These are phyloP conservation scores for Coemansia sp. DNA, from an alignment of 192 early-diverging fungal species.

Conservation along the genomic window DNA sequence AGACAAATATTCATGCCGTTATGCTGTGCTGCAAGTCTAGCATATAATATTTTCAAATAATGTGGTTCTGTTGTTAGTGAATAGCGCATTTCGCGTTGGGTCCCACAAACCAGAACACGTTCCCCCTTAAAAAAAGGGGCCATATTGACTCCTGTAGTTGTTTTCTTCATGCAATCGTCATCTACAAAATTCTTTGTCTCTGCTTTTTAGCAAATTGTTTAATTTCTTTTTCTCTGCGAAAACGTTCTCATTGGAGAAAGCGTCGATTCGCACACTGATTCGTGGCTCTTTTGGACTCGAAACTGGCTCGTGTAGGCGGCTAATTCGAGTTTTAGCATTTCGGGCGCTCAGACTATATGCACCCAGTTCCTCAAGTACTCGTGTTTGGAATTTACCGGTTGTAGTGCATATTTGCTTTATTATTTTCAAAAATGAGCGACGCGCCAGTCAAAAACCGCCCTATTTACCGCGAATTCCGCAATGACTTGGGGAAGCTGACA, in stretches of 20 bases:
- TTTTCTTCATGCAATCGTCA: background rate
- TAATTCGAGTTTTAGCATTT: background rate
- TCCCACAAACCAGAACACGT: too few species aligned
- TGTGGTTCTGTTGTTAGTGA: too few species aligned
- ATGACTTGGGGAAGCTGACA: conserved; percentile 74
- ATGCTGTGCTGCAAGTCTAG: too few species aligned
- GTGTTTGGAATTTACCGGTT: background rate
- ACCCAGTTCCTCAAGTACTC: background rate
- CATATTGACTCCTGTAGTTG: background rate
- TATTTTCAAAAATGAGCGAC: background rate
- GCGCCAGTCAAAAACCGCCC: conserved; percentile 30
- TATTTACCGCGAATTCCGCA: conserved; percentile 62
- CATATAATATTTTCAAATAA: too few species aligned
- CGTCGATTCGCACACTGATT: background rate
- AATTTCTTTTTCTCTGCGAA: background rate
- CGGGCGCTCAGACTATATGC: background rate
- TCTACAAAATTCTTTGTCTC: background rate
- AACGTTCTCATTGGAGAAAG: background rate
- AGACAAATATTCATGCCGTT: too few species aligned
- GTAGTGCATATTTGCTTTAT: background rate
- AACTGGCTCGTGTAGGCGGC: background rate
- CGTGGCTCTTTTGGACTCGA: background rate
- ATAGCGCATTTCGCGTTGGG: too few species aligned
- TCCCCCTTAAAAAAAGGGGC: too few species aligned
- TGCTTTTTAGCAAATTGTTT: background rate